Conservation (phyloP, 2,329 filamentous ascomycete species). For the Diaporthe ilicicola region DNA sequence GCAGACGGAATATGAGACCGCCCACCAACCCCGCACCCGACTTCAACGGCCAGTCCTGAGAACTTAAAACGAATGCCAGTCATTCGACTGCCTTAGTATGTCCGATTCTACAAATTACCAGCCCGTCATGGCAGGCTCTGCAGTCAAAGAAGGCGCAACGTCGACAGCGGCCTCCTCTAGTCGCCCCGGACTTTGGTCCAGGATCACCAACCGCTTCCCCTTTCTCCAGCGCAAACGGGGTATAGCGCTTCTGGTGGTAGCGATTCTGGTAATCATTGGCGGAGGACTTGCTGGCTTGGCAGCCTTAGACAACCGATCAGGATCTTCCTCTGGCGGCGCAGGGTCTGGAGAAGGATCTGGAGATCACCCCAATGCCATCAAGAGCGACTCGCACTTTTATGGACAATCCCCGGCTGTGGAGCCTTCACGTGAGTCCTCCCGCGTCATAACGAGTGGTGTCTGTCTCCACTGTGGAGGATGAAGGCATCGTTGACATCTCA, state of each 20-base stretch:
- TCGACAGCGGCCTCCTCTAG: not conserved
- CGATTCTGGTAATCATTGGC: conserved; percentile 44
- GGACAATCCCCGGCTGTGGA: conserved; percentile 60
- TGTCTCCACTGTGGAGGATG: too few species aligned
- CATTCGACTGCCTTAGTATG: not conserved
- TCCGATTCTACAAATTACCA: conserved; percentile 17
- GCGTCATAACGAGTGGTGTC: not conserved
- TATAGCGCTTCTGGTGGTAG: conserved; percentile 38
- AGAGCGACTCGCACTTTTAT: conserved; percentile 55
- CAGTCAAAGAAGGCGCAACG: conserved; percentile 32
- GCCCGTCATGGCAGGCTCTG: not conserved
- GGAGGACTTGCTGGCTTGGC: conserved; percentile 46
- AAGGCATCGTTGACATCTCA: conserved; percentile 21
- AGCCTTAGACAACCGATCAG: conserved; percentile 38
- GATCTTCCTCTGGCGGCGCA: not conserved
- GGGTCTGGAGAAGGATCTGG: conserved; percentile 13
- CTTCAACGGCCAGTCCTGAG: not conserved
- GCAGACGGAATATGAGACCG: conserved; percentile 15
- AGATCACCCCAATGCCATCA: conserved; percentile 42
- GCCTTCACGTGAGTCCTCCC: conserved; percentile 55
- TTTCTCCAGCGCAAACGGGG: conserved; percentile 43
- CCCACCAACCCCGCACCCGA: not conserved
- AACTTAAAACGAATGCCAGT: not conserved
- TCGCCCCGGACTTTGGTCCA: conserved; percentile 23
- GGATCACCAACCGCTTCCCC: conserved; percentile 39